A percentile compares a stretch with the other conserved stretches of the same genome.
Evolutionary conservation across 2,329 filamentous ascomycete genomes (phyloP).

Genomic region (Scytalidium lignicola): DNA sequence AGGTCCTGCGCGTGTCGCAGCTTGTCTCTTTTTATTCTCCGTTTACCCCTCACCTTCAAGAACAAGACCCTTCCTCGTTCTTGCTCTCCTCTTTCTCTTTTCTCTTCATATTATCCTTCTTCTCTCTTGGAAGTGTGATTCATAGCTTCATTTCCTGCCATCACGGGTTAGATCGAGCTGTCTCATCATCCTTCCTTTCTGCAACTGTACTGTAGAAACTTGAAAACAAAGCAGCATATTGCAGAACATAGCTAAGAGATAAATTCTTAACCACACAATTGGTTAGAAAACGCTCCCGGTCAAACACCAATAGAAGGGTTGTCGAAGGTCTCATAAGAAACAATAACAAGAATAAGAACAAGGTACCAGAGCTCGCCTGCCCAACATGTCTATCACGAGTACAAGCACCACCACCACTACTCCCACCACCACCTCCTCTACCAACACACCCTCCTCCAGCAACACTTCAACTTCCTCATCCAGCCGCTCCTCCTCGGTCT

Average conservation of each 20-base stretch:
- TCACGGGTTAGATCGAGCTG: no score
- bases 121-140: neutral
- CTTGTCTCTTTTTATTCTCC: neutral
- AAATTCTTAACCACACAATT: no score
- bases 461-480: conserved; percentile 9
- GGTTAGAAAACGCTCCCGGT: no score
- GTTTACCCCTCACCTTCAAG: neutral
- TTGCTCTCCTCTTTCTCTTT: neutral
- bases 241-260: no score
- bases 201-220: no score
- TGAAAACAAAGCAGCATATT: no score
- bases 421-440: neutral
- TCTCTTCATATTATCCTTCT: no score
- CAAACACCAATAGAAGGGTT: no score
- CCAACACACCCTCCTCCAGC: neutral
- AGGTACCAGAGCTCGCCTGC: neutral
- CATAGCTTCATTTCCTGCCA: neutral
- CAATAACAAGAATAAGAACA: neutral
- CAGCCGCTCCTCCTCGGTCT: conserved; percentile 20
- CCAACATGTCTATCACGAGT: neutral
- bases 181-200: no score
- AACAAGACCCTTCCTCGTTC: neutral
- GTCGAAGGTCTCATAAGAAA: no score
- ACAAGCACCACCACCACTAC: neutral
- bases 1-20: neutral